Conservation (phyloP, 1,284 basidiomycete species). For the Ustilago xerochloae region DNA sequence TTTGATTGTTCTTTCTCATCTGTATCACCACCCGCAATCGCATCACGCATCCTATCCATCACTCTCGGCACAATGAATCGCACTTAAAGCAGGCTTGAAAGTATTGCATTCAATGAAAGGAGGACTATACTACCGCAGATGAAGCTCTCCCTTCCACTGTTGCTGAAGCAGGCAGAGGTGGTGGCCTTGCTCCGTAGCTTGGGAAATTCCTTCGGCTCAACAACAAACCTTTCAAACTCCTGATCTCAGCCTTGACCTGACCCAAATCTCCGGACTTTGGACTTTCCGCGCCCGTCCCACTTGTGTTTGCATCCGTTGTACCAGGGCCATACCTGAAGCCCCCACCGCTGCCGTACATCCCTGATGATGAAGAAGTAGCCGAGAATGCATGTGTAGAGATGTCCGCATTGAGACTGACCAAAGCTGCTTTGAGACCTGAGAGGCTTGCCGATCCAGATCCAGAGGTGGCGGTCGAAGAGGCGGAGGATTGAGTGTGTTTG, state of each 20-base stretch:
- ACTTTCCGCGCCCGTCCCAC: constrained; percentile 23
- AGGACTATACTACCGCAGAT: constrained; percentile 26
- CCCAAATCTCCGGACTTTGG: constrained; percentile 47
- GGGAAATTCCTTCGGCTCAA: constrained; percentile 61
- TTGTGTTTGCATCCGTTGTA: not conserved
- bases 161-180: constrained; percentile 21
- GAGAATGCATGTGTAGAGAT: constrained; percentile 44
- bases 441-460: constrained; percentile 9
- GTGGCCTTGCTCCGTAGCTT: constrained; percentile 38
- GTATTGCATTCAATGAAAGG: not conserved
- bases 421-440: constrained; percentile 18
- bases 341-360: not conserved
- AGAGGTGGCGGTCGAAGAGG: constrained; percentile 9
- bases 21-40: not conserved
- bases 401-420: constrained; percentile 40
- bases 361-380: constrained; percentile 4
- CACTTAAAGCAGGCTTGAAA: too few relatives aligned
- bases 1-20: too few relatives aligned
- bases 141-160: constrained; percentile 6
- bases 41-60: too few relatives aligned
- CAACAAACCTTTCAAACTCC: constrained; percentile 63
- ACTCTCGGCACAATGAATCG: too few relatives aligned
- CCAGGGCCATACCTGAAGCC: constrained; percentile 20
- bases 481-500: constrained; percentile 42
- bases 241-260: constrained; percentile 65